Conservation (phyloP, 139 green algal species). For the Tetraselmis chui region DNA sequence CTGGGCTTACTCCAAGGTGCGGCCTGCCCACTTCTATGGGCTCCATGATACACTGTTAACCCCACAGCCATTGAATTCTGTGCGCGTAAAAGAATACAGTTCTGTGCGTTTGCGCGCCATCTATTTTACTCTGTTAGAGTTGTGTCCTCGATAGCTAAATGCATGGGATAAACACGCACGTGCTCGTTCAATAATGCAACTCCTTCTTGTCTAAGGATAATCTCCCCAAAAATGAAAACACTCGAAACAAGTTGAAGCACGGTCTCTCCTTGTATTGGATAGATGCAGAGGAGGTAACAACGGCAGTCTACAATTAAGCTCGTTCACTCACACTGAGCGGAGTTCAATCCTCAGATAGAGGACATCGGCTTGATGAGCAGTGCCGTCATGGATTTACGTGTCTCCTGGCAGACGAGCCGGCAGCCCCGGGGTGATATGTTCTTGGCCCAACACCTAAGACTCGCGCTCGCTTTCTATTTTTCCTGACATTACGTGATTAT, state of each 20-base stretch:
- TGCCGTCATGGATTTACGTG: not conserved
- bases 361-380: not conserved
- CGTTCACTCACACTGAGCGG: not conserved
- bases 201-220: not conserved
- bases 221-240: no score
- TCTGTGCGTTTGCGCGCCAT: slow-evolving; percentile 10
- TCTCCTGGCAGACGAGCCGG: not conserved
- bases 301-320: not conserved
- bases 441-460: slow-evolving; percentile 5
- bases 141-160: slow-evolving; percentile 11
- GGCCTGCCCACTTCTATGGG: not conserved
- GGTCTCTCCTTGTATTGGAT: not conserved
- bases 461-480: no score
- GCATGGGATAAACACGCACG: slow-evolving; percentile 1
- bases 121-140: slow-evolving; percentile 8
- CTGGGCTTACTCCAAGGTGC: slow-evolving; percentile 55
- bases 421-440: slow-evolving; percentile 1
- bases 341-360: not conserved
- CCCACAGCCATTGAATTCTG: not conserved
- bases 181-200: slow-evolving; percentile 7
- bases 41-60: not conserved
- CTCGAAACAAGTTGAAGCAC: no score
- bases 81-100: slow-evolving; percentile 1
- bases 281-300: not conserved
- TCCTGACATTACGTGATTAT: not conserved